These are phyloP conservation scores for Daldinia bambusicola DNA, from an alignment of 495 filamentous ascomycete genomes.

Conservation along the genomic window DNA sequence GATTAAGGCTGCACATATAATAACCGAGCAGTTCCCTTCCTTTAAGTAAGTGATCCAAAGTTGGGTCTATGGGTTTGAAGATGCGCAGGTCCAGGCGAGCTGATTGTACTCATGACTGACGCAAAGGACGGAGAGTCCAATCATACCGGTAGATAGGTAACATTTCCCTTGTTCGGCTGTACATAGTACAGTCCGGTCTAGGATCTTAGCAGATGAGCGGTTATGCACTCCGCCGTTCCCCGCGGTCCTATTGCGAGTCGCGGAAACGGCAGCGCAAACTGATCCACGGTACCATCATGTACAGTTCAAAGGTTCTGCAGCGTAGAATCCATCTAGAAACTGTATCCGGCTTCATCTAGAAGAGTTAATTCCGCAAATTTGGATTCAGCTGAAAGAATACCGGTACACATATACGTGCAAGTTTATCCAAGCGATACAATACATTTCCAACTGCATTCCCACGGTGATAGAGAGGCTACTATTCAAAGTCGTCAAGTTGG, in stretches of 20 bases:
- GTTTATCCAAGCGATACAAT: not conserved
- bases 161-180: slow-evolving; percentile 21
- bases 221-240: slow-evolving; percentile 44
- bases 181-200: not conserved
- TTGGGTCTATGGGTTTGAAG: not conserved
- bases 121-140: slow-evolving; percentile 21
- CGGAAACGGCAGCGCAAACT: slow-evolving; percentile 12
- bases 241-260: slow-evolving; percentile 38
- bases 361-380: not conserved
- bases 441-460: slow-evolving; percentile 7
- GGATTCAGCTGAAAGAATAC: slow-evolving; percentile 1
- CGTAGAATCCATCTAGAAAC: slow-evolving; percentile 11
- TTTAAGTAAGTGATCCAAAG: not conserved
- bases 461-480: not conserved
- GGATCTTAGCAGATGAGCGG: slow-evolving; percentile 35
- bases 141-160: slow-evolving; percentile 16
- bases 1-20: slow-evolving; percentile 31
- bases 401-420: not conserved
- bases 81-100: slow-evolving; percentile 15
- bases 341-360: not conserved
- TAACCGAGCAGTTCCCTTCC: not conserved
- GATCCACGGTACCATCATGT: slow-evolving; percentile 27
- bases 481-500: not conserved
- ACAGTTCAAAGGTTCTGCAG: slow-evolving; percentile 27
- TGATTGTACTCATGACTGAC: slow-evolving; percentile 22